Evolutionary conservation across 2,329 filamentous ascomycete species (phyloP).

Genomic region (Ploettnerulaceae sp.): DNA sequence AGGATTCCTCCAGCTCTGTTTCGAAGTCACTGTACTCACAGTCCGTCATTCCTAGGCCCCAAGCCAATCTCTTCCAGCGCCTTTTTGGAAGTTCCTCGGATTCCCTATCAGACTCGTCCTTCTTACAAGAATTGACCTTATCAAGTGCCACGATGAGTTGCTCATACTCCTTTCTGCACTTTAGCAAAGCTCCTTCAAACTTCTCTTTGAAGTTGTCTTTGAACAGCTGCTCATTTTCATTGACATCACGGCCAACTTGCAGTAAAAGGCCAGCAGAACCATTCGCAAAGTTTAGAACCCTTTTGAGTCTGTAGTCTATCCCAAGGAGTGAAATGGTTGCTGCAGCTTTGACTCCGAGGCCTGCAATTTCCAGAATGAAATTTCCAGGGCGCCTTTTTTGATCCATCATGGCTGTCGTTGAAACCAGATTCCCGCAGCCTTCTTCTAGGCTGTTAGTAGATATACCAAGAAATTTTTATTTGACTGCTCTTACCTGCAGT

Average conservation of each 20-base stretch:
- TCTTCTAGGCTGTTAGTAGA: neutral
- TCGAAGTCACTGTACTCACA: conserved; percentile 3
- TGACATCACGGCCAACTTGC: conserved; percentile 8
- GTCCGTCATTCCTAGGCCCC: conserved; percentile 6
- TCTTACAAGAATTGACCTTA: conserved; percentile 10
- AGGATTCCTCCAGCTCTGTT: conserved; percentile 2
- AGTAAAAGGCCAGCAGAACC: conserved; percentile 9
- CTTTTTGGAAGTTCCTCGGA: conserved; percentile 3
- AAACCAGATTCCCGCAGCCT: neutral
- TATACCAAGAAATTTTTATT: neutral
- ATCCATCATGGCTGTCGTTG: conserved; percentile 1
- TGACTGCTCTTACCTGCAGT: too few species aligned
- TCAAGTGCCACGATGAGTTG: conserved; percentile 1
- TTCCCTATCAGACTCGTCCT: neutral
- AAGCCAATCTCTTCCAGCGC: conserved; percentile 8
- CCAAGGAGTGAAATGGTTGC: neutral
- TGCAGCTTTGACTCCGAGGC: conserved; percentile 2
- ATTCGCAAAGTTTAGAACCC: conserved; percentile 4
- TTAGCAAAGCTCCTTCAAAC: neutral
- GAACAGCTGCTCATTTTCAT: conserved; percentile 8
- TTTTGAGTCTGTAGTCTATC: neutral
- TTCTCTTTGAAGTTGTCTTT: conserved; percentile 11
- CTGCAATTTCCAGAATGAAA: conserved; percentile 12
- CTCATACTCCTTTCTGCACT: conserved; percentile 12
- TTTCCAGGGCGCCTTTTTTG: conserved; percentile 5